A percentile compares a stretch with the other conserved stretches of the same genome.
Conservation (phyloP, 495 filamentous ascomycete genomes). For the Penicillium manginii region DNA sequence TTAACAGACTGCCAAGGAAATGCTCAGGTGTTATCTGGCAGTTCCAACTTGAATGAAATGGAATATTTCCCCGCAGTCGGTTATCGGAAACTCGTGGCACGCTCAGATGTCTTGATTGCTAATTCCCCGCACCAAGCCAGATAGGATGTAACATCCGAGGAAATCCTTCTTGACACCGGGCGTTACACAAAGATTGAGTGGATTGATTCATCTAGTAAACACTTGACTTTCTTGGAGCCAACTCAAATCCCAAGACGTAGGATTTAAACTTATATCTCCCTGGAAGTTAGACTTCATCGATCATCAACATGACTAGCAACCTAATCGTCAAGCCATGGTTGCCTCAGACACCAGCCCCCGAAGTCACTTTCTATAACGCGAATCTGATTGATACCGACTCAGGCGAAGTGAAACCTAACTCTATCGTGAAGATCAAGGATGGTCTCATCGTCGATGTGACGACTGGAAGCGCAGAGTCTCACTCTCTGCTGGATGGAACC, state of each 20-base stretch:
- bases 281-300: neutral
- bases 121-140: too few species aligned
- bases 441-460: conserved; percentile 15
- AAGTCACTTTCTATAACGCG: conserved; percentile 27
- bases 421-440: conserved; percentile 19
- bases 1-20: too few species aligned
- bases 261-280: too few species aligned
- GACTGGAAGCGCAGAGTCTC: neutral
- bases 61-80: too few species aligned
- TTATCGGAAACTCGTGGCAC: too few species aligned
- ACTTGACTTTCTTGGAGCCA: too few species aligned
- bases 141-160: too few species aligned
- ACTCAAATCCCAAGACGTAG: too few species aligned
- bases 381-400: conserved; percentile 27
- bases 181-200: neutral
- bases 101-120: too few species aligned
- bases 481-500: neutral
- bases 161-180: too few species aligned
- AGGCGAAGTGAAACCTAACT: conserved; percentile 15
- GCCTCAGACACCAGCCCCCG: conserved; percentile 15
- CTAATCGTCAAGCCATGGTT: conserved; percentile 28
- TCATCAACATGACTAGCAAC: conserved; percentile 6
- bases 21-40: too few species aligned
- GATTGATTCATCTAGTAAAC: neutral
- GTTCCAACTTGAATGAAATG: too few species aligned